phyloP scores from a whole-genome alignment of 2,329 filamentous ascomycete genomes.

The Aspergillus hortae region DNA sequence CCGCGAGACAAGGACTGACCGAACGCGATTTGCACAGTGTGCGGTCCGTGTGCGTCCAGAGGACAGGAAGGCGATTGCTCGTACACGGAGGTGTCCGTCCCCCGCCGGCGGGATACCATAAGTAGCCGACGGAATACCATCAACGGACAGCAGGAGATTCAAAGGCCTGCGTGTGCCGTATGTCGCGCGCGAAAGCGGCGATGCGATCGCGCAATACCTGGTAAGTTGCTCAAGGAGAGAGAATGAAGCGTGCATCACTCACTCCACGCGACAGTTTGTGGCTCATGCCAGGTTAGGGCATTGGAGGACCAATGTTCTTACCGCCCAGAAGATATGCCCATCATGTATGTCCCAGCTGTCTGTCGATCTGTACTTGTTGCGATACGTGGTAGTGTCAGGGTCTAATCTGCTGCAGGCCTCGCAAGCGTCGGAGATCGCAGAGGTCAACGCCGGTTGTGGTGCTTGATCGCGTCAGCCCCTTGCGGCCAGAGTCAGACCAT shows the following conservation, averaged over 20 bases:
- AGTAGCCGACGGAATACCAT: too few species aligned
- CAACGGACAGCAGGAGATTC: neutral
- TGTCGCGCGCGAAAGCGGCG: neutral
- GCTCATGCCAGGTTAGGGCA: neutral
- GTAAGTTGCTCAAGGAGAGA: neutral
- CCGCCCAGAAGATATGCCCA: neutral
- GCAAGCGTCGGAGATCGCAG: too few species aligned
- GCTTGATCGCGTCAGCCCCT: too few species aligned
- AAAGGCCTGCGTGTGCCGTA: neutral
- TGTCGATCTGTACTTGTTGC: neutral
- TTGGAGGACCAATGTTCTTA: neutral
- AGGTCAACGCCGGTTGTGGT: too few species aligned
- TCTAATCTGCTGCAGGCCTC: too few species aligned
- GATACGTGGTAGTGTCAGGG: too few species aligned
- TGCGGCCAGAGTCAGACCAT: too few species aligned
- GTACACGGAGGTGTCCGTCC: neutral
- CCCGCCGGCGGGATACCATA: too few species aligned
- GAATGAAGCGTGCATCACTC: too few species aligned
- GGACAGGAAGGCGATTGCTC: neutral
- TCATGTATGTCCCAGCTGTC: neutral
- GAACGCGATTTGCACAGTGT: neutral
- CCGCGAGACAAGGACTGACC: neutral
- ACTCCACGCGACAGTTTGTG: neutral
- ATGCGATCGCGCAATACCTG: constrained; percentile 1
- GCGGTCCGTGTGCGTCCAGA: neutral